These are phyloP conservation scores for Fusarium drepaniforme DNA, from an alignment of 2,329 filamentous ascomycete genomes.

Conservation along the genomic window DNA sequence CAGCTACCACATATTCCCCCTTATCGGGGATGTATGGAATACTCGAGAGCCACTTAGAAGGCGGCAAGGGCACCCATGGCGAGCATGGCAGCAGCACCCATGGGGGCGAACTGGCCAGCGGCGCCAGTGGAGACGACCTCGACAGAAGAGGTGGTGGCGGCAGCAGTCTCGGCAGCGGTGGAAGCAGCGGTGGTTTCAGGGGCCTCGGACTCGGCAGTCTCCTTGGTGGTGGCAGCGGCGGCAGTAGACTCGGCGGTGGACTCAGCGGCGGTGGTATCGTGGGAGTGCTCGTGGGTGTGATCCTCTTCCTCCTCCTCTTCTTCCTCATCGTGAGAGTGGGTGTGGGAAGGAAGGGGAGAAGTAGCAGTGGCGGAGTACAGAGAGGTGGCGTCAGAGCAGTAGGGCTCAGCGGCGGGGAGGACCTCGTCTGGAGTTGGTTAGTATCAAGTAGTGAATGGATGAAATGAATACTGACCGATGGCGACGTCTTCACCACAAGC, in stretches of 20 bases:
- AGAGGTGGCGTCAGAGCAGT: neutral
- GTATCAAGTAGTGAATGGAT: neutral
- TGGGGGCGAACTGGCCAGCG: neutral
- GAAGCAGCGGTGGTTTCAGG: neutral
- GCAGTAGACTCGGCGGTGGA: neutral
- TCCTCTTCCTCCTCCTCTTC: constrained; percentile 6
- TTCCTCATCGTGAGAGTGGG: constrained; percentile 5
- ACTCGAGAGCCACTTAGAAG: neutral
- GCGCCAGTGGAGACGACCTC: constrained; percentile 1
- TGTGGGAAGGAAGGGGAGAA: constrained; percentile 1
- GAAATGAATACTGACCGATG: neutral
- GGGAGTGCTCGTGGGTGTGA: neutral
- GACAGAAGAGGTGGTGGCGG: neutral
- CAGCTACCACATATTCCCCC: neutral
- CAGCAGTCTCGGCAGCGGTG: neutral
- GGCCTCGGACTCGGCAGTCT: neutral
- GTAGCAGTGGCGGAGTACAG: constrained; percentile 3
- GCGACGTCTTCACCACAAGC: constrained; percentile 6
- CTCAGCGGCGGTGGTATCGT: neutral
- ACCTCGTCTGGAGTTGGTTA: neutral
- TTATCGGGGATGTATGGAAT: neutral
- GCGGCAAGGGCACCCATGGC: constrained; percentile 7
- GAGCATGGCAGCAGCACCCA: constrained; percentile 8
- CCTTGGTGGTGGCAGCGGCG: neutral
- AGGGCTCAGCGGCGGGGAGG: neutral